phyloP scores from a whole-genome alignment of 2,329 filamentous ascomycete genomes.

The Cryphonectria naterciae region DNA sequence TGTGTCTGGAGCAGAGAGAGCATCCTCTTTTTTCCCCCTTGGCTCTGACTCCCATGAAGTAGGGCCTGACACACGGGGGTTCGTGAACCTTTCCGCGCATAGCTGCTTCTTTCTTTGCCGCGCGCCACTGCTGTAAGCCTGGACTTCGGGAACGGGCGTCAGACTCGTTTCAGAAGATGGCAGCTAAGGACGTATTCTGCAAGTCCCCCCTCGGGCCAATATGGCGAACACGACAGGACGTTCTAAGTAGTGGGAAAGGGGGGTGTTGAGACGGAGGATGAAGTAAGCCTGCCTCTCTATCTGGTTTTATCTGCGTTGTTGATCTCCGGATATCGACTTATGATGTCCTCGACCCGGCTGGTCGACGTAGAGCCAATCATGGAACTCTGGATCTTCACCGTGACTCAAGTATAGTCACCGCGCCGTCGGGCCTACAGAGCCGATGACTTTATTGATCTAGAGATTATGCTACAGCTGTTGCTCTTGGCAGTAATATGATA shows the following conservation, averaged over 20 bases:
- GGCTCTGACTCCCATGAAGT: background rate
- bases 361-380: background rate
- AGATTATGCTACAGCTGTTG: background rate
- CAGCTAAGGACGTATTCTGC: slow-evolving; percentile 12
- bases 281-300: background rate
- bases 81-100: background rate
- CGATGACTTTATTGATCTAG: background rate
- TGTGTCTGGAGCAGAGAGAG: background rate
- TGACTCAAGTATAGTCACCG: background rate
- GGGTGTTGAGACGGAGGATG: background rate
- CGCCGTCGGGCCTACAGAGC: background rate
- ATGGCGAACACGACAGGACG: background rate
- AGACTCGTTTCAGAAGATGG: slow-evolving; percentile 18
- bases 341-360: background rate
- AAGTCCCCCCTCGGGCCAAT: background rate
- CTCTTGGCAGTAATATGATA: background rate
- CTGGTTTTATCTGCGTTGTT: background rate
- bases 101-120: background rate
- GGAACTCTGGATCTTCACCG: background rate
- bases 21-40: background rate
- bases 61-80: background rate
- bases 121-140: background rate
- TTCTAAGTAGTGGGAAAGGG: background rate
- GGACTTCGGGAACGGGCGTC: background rate
- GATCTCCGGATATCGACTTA: background rate